Evolutionary conservation across 2,329 filamentous ascomycete species (phyloP), one percentile per base, ranked within the genome.

Genomic region (Didymella sp.): DNA sequence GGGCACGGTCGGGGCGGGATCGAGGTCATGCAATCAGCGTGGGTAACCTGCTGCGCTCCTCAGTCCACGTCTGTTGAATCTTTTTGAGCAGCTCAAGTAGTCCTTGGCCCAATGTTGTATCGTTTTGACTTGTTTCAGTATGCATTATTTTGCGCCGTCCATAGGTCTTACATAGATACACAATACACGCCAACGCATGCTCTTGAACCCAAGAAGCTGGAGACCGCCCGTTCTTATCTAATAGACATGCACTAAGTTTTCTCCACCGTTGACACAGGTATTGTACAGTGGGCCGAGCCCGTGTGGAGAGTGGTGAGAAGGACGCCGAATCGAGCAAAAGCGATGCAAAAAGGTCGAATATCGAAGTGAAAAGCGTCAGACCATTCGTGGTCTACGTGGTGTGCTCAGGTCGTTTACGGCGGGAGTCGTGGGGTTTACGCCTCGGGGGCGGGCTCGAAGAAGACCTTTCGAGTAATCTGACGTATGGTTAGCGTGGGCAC

Each of bases 391-490:
- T 28, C 46, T 30, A 31, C 21, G 35, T 33, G 9, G 33, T 43
- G 41, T 53, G 42, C 28, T 44, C 40, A 37, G 30, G 28, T n/a
- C 25, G 6, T 28, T 33, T 35, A 8, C 12, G 41, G 21, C 15
- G 37, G 17, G 8, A 15, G 30, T 21, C 9, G 25, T 35, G n/a
- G 38, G 22, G 46, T 46, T 12, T 58, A 58, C 27, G 30, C 28
- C 30, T 53, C 57, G 35, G 52, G 42, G 37, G 38, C 64, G 22
- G 66, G 61, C 42, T 70, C 67, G 51, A 70, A 69, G 60, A 70
- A 70, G 41, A 70, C 64, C 52, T 64, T 66, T 50, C 67, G 62
- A 63, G 66, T 67, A 50, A 70, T 64, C 67, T 70, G 58, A 7
- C 11, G 9, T 7, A 1, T 8, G 42, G 35, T 65, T 47, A 63